Conservation (phyloP, 495 filamentous ascomycete species). For the Daldinia concentrica region DNA sequence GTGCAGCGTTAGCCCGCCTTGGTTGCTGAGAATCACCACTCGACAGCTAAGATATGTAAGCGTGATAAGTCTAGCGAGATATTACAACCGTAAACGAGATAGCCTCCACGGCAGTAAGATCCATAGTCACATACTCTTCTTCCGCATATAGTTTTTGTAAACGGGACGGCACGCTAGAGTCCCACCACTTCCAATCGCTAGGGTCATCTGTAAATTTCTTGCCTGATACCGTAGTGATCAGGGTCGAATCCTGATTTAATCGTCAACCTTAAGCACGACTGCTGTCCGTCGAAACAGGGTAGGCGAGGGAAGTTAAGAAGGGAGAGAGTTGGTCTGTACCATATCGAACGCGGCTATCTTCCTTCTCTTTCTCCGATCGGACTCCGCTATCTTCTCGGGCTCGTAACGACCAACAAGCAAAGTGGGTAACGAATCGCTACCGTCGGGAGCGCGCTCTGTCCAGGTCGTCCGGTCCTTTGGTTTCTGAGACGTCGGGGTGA, state of each 20-base stretch:
- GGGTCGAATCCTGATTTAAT: constrained; percentile 77
- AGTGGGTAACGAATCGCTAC: constrained; percentile 57
- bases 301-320: constrained; percentile 7
- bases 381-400: constrained; percentile 47
- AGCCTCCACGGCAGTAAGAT: neutral
- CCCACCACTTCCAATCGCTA: constrained; percentile 96
- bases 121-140: constrained; percentile 68
- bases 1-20: constrained; percentile 79
- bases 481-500: constrained; percentile 88
- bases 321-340: constrained; percentile 58
- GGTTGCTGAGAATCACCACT: constrained; percentile 86
- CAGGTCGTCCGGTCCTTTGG: constrained; percentile 81
- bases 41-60: constrained; percentile 64
- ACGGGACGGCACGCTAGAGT: constrained; percentile 70
- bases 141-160: constrained; percentile 72
- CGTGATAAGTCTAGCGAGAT: neutral
- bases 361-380: constrained; percentile 46
- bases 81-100: neutral
- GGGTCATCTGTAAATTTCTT: constrained; percentile 76
- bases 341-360: constrained; percentile 94
- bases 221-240: constrained; percentile 82
- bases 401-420: constrained; percentile 80
- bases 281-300: neutral
- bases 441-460: constrained; percentile 64
- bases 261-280: constrained; percentile 3